A percentile compares a stretch with the other conserved stretches of the same genome.
Conservation (phyloP, 495 filamentous ascomycete species). For the Usnea hakonensis region DNA sequence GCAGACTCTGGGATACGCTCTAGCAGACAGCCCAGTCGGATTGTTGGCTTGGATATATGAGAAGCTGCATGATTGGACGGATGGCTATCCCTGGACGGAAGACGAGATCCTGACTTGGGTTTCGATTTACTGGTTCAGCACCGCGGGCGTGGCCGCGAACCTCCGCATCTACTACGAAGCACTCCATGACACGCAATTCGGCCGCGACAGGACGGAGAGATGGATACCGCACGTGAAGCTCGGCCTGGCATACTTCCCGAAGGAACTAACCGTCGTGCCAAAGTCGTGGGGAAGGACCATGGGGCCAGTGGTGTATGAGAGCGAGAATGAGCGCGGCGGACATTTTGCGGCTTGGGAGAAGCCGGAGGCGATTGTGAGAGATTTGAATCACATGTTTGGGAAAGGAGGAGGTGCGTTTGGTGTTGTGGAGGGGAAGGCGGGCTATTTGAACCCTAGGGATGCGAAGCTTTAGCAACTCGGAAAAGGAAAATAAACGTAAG, state of each 20-base stretch:
- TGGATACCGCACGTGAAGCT: slow-evolving; percentile 43
- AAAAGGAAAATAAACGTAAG: neutral
- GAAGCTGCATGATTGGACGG: slow-evolving; percentile 62
- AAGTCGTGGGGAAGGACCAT: slow-evolving; percentile 42
- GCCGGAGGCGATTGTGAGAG: slow-evolving; percentile 44
- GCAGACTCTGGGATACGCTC: slow-evolving; percentile 50
- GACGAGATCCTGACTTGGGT: slow-evolving; percentile 62
- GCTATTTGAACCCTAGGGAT: slow-evolving; percentile 19
- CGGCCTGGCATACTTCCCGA: slow-evolving; percentile 45
- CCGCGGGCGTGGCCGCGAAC: slow-evolving; percentile 48
- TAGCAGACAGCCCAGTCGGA: slow-evolving; percentile 54
- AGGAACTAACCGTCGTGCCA: slow-evolving; percentile 45
- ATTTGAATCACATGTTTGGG: slow-evolving; percentile 51
- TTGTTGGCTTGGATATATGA: slow-evolving; percentile 62
- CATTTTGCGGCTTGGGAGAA: slow-evolving; percentile 57
- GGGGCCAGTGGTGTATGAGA: slow-evolving; percentile 49
- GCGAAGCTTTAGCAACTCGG: neutral
- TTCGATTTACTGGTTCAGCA: slow-evolving; percentile 53
- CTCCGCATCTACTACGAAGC: slow-evolving; percentile 56
- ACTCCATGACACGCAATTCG: slow-evolving; percentile 22
- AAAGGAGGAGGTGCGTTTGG: slow-evolving; percentile 33
- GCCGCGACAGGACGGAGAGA: slow-evolving; percentile 15
- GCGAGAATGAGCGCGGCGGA: slow-evolving; percentile 44
- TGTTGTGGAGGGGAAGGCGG: slow-evolving; percentile 28
- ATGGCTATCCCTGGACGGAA: slow-evolving; percentile 58